phyloP scores from a whole-genome alignment of 2,329 filamentous ascomycete species.

The Arthroderma uncinatum region DNA sequence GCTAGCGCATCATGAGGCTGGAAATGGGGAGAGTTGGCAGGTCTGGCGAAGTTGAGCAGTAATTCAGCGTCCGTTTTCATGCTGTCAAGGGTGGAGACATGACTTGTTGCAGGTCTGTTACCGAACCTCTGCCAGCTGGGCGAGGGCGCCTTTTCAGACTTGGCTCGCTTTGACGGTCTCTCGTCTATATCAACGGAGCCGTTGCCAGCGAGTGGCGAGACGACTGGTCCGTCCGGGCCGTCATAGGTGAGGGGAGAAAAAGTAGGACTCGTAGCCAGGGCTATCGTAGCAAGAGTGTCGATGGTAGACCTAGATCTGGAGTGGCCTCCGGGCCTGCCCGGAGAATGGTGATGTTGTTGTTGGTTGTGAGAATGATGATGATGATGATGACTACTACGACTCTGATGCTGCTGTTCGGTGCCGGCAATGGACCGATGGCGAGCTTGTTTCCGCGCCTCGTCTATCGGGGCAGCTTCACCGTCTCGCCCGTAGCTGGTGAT shows the following conservation, averaged over 20 bases:
- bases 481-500: not conserved
- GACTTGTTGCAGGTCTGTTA: slow-evolving; percentile 22
- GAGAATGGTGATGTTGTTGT: slow-evolving; percentile 13
- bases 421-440: not conserved
- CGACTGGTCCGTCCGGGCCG: slow-evolving; percentile 14
- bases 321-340: slow-evolving; percentile 24
- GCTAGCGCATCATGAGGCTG: not conserved
- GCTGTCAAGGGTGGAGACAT: slow-evolving; percentile 20
- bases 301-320: slow-evolving; percentile 38
- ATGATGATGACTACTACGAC: not conserved
- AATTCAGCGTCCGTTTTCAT: slow-evolving; percentile 41
- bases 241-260: slow-evolving; percentile 29
- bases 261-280: slow-evolving; percentile 39
- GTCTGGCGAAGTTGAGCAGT: slow-evolving; percentile 36
- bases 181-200: slow-evolving; percentile 20
- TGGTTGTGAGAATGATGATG: slow-evolving; percentile 8
- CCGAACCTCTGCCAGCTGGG: slow-evolving; percentile 25
- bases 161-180: slow-evolving; percentile 48
- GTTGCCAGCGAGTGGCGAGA: slow-evolving; percentile 13
- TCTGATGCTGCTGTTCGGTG: not conserved
- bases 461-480: not conserved
- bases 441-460: not conserved
- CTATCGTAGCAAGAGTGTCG: slow-evolving; percentile 41
- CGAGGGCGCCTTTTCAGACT: slow-evolving; percentile 46
- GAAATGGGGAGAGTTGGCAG: slow-evolving; percentile 24